These are phyloP conservation scores for Starmerella bacillaris DNA, from an alignment of 805 yeast species.

Conservation along the genomic window DNA sequence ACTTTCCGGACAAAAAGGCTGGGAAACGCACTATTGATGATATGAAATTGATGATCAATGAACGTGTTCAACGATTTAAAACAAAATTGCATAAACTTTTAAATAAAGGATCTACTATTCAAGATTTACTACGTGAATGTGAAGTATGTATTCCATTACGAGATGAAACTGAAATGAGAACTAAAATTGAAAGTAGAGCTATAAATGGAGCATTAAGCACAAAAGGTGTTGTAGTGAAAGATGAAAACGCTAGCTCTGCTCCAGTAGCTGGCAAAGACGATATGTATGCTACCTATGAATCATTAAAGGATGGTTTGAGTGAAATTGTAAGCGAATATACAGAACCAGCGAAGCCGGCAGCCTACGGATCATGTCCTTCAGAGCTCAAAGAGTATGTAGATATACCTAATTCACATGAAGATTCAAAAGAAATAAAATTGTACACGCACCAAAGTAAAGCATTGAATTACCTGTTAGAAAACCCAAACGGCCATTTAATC, in stretches of 20 bases:
- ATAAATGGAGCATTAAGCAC: no score
- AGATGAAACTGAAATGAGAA: no score
- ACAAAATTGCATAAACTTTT: constrained; percentile 7
- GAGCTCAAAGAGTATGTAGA: constrained; percentile 29
- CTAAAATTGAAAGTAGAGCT: no score
- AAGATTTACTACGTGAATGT: constrained; percentile 2
- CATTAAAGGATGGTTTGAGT: constrained; percentile 1
- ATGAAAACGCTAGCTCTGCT: background rate
- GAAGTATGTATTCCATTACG: constrained; percentile 5
- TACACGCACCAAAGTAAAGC: constrained; percentile 78
- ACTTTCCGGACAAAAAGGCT: constrained; percentile 48
- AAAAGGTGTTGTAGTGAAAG: background rate
- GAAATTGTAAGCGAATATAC: constrained; percentile 45
- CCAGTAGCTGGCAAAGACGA: background rate
- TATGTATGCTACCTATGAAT: background rate
- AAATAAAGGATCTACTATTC: background rate
- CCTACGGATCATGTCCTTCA: constrained; percentile 15
- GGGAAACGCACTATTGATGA: constrained; percentile 22
- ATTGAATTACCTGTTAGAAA: constrained; percentile 29
- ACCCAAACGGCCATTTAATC: constrained; percentile 45
- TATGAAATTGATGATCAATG: constrained; percentile 5
- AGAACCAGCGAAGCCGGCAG: constrained; percentile 20
- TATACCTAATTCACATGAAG: no score
- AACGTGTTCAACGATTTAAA: constrained; percentile 11
- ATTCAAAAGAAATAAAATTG: constrained; percentile 36